Evolutionary conservation across 345 rosid genomes (phyloP), one percentile per base, ranked within the genome.

Genomic region (Heritiera fomes): DNA sequence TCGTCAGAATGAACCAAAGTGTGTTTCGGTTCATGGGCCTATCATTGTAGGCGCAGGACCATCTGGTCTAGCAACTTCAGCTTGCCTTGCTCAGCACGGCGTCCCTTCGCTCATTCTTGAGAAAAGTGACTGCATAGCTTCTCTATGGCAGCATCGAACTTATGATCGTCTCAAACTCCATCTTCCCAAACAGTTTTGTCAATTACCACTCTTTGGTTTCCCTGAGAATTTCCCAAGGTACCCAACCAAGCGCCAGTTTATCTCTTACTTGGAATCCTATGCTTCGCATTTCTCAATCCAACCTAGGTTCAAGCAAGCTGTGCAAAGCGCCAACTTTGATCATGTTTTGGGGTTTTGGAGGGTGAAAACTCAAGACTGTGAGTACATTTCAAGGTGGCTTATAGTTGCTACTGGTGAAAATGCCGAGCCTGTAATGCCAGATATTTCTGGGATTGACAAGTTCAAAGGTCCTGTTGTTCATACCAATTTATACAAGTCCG

Each of bases 31-130:
- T 74, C 77, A 73, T 8, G 91, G 91, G 8, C 92, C 99, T 38
- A 85, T 96, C 76, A 89, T 96, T n/a, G 84, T 94, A 62, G 98
- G 99, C n/a, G 99, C 98, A 3, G 98, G 99, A 6, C 97, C 99
- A 0, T 94, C 98, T 34, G 99, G 98, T 78, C 63, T 96, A 59
- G 92, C 98, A 0, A 87, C 84, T 8, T 83, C 98, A 0, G 98
- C 99, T 49, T 94, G 97, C 85, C 87, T 96, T 0, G 77, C 86
- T 50, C 75, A 86, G 78, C 88, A 73, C 3, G 91, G 95, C 0
- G 81, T 96, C 12, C 92, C 97, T 50, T 89, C 89, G 18, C 79
- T 96, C 20, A 83, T 94, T 75, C 93, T 96, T 11, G 99, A 96
- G 85, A 89, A 86, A 83, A 80, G 81, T 7, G 88, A 90, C 59